Evolutionary conservation across 2,329 filamentous ascomycete species (phyloP).

Genomic region (Alternaria alternata): DNA sequence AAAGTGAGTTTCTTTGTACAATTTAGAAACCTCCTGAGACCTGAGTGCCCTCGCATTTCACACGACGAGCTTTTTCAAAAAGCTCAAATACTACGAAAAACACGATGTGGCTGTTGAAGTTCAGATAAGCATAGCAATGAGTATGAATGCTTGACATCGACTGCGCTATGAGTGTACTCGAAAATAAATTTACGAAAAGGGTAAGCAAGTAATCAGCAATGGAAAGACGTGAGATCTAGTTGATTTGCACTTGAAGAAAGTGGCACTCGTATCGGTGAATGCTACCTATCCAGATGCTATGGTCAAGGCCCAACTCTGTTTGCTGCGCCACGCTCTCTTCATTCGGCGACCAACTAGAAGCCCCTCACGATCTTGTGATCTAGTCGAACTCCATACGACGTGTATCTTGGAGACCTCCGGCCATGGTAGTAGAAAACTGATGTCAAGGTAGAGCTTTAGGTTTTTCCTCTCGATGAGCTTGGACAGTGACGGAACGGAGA

Average conservation of each 20-base stretch:
- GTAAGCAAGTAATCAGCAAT: not conserved
- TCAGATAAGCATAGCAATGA: not conserved
- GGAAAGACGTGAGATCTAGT: not conserved
- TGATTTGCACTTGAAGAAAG: not conserved
- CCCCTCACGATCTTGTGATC: not conserved
- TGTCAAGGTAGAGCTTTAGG: not conserved
- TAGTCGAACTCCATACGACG: not conserved
- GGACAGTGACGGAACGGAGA: not conserved
- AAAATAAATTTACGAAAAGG: not conserved
- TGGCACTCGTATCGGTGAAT: not conserved
- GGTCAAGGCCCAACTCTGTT: not conserved
- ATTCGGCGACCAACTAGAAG: not conserved
- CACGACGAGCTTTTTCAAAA: not conserved
- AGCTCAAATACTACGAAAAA: not conserved
- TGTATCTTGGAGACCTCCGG: fast-evolving
- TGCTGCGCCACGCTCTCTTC: not conserved
- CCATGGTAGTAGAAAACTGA: not conserved
- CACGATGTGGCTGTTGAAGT: not conserved
- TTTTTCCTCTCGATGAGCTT: not conserved
- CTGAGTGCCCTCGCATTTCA: not conserved
- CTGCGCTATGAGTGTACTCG: not conserved
- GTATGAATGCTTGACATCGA: not conserved
- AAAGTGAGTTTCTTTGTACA: not conserved
- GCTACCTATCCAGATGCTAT: not conserved
- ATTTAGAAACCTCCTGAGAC: not conserved